Percentiles rank a stretch among this genome's conserved stretches.
Conservation (phyloP, 768 basidiomycete species). For the Coprinopsis sp. region DNA sequence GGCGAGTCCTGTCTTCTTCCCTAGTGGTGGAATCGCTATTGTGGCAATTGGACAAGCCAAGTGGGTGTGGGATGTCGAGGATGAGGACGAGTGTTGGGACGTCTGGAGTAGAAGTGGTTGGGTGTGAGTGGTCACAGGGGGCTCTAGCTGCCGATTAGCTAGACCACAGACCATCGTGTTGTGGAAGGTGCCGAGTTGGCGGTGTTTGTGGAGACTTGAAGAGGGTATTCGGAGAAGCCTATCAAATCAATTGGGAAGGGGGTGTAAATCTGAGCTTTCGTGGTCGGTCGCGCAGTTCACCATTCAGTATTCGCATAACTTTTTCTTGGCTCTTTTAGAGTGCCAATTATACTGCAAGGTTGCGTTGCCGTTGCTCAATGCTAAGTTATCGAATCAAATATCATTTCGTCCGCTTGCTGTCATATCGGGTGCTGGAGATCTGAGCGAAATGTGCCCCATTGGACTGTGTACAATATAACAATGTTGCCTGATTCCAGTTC, state of each 20-base stretch:
- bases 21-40: slow-evolving; percentile 81
- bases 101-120: slow-evolving; percentile 6
- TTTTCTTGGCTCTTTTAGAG: no score
- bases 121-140: slow-evolving; percentile 21
- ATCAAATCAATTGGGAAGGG: slow-evolving; percentile 57
- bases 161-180: slow-evolving; percentile 85
- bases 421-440: no score
- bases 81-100: slow-evolving; percentile 23
- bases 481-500: no score
- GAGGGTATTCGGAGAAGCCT: slow-evolving; percentile 72
- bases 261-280: no score
- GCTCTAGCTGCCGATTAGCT: slow-evolving; percentile 52
- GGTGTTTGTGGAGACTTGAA: slow-evolving; percentile 85
- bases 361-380: no score
- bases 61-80: slow-evolving; percentile 70
- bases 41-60: slow-evolving; percentile 75
- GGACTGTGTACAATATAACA: no score
- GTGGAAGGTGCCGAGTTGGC: slow-evolving; percentile 88
- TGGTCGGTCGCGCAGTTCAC: no score
- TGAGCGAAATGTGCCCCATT: no score
- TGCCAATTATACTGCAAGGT: no score
- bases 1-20: slow-evolving; percentile 73
- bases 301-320: no score
- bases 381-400: no score
- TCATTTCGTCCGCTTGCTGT: no score